Base-by-base conservation (phyloP, 1,284 basidiomycete species). In the Irpex lacteus region DNA sequence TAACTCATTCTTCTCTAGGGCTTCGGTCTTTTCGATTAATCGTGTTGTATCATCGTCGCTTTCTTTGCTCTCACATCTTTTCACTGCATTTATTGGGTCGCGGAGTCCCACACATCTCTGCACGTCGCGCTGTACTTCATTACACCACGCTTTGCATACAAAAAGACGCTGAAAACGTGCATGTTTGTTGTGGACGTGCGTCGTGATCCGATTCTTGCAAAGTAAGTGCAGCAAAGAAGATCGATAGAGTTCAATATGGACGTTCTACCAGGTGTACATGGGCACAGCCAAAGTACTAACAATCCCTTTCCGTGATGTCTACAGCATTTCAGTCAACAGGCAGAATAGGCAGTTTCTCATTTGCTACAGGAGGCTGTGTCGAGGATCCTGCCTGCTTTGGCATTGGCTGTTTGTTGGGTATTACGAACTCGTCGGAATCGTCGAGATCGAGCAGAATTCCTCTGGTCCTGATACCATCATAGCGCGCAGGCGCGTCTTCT, bases 1-100 rank as follows among this genome's bases (percentile, higher is more conserved):
- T 63, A 11, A 64, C 40, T 4, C 32, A 60, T 50, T 60, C 59
- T 26, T 13, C 15, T 62, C 11, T 70, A 89, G 87, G 88, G 90
- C 81, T 89, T 93, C 75, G 92, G 93, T 84, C 87, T 96, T 70
- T 96, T 96, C 81, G 94, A 95, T 79, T 95, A 90, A 82, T 70
- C 74, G 68, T 36, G 38, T 55, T 47, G 21, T 52, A 56, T 65
- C 61, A 49, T 59, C 47, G 54, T 57, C 56, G 59, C 49, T 63
- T 18, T 63, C 47, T 63, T 57, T 38, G 40, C 44, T 37, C 38
- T 56, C 52, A 6, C 34, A 38, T 60, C 50, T 59, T 37, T 62
- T n/a, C 56, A 21, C 60, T 61, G 61, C 65, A 63, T 62, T 44
- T 15, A 47, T 34, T 44, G 36, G 60, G 60, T 49, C 32, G 60